A percentile compares a stretch with the other conserved stretches of the same genome.
Conservation (phyloP, 192 early-diverging fungal species). For the Mortierella hygrophila region DNA sequence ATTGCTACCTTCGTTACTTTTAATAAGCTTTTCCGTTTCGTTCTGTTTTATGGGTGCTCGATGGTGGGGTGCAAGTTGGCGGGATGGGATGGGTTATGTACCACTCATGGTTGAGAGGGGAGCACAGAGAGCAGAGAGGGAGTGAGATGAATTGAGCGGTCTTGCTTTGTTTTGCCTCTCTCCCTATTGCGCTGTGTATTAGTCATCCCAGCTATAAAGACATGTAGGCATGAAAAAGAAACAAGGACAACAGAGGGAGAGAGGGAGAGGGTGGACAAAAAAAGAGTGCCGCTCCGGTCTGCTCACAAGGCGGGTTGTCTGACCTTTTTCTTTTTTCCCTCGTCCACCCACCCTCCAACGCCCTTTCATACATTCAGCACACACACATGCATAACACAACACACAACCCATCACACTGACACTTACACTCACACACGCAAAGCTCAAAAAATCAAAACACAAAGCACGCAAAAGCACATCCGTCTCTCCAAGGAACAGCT, state of each 20-base stretch:
- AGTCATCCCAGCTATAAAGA: neutral
- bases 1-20: neutral
- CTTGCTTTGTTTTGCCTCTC: neutral
- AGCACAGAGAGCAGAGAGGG: neutral
- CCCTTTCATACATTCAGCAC: neutral
- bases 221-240: neutral
- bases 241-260: neutral
- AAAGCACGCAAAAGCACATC: constrained; percentile 14
- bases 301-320: constrained; percentile 5
- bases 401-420: neutral
- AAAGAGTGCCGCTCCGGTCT: constrained; percentile 4
- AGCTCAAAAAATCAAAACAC: constrained; percentile 26
- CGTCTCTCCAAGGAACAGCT: neutral
- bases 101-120: neutral
- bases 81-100: neutral
- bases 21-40: neutral
- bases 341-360: neutral
- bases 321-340: neutral
- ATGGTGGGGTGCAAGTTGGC: neutral
- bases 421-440: neutral
- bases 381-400: constrained; percentile 2
- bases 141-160: neutral
- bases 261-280: neutral
- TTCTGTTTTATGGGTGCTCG: neutral
- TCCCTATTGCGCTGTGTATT: neutral